These are phyloP conservation scores for Pseudozyma pruni DNA, from an alignment of 1,284 basidiomycete species.

Conservation along the genomic window DNA sequence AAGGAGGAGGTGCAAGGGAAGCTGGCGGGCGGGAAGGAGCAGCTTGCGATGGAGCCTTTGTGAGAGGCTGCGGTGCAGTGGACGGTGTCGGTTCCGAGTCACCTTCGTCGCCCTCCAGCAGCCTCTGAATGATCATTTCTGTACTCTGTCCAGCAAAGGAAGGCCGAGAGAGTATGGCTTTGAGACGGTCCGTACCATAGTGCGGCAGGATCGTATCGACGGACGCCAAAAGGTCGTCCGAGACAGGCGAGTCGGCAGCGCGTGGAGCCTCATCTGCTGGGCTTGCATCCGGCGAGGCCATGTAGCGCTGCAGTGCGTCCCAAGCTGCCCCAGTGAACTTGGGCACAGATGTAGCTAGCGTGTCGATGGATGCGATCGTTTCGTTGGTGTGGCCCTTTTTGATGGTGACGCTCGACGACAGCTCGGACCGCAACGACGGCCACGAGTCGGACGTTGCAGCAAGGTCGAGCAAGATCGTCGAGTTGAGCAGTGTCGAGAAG, in stretches of 20 bases:
- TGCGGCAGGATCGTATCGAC: constrained; percentile 47
- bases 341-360: constrained; percentile 17
- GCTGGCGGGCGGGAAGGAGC: background rate
- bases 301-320: constrained; percentile 26
- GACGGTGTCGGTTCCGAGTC: constrained; percentile 5
- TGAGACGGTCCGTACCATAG: constrained; percentile 32
- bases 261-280: background rate
- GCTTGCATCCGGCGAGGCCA: constrained; percentile 1
- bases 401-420: constrained; percentile 6
- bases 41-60: background rate
- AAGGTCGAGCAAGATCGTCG: constrained; percentile 31
- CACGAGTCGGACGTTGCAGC: constrained; percentile 32
- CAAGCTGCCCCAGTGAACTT: constrained; percentile 42
- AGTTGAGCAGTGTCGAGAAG: constrained; percentile 23
- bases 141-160: constrained; percentile 35
- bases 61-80: background rate
- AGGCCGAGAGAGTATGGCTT: constrained; percentile 21
- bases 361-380: constrained; percentile 27
- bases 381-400: constrained; percentile 13
- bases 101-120: constrained; percentile 46
- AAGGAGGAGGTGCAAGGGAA: background rate
- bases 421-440: constrained; percentile 20
- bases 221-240: constrained; percentile 29
- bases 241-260: background rate
- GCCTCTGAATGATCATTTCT: constrained; percentile 42